Evolutionary conservation across 2,329 filamentous ascomycete species (phyloP).

Genomic region (Xylaria sp.): DNA sequence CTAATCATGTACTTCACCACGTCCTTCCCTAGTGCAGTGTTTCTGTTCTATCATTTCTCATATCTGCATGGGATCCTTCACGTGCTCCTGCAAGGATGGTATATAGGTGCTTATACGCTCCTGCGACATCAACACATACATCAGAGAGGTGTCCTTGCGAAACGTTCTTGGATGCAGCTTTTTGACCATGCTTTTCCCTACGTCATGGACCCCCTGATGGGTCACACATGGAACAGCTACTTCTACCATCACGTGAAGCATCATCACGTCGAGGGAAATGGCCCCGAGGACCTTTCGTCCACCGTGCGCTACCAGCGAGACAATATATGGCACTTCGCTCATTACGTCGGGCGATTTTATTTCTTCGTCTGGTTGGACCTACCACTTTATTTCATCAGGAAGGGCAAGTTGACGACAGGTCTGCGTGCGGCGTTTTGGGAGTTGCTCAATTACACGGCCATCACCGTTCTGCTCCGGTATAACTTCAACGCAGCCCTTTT

Average conservation of each 20-base stretch:
- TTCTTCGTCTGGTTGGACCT: constrained; percentile 80
- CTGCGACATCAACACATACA: constrained; percentile 91
- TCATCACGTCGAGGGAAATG: constrained; percentile 85
- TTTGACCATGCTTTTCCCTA: constrained; percentile 78
- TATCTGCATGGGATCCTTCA: constrained; percentile 76
- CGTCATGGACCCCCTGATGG: constrained; percentile 78
- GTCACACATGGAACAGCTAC: constrained; percentile 87
- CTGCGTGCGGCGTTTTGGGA: constrained; percentile 71
- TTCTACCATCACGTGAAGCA: constrained; percentile 89
- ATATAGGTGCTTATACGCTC: constrained; percentile 78
- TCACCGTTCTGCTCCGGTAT: constrained; percentile 62
- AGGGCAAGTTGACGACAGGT: constrained; percentile 66
- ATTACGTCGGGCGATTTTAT: constrained; percentile 79
- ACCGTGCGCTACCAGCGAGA: constrained; percentile 83
- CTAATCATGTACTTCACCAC: constrained; percentile 77
- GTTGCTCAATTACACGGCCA: constrained; percentile 62
- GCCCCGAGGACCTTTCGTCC: constrained; percentile 78
- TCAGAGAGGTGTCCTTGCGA: constrained; percentile 73
- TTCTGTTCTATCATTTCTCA: constrained; percentile 72
- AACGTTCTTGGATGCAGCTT: constrained; percentile 55
- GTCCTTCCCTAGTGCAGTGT: constrained; percentile 74
- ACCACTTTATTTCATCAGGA: constrained; percentile 76
- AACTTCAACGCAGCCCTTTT: constrained; percentile 70
- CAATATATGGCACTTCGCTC: constrained; percentile 71
- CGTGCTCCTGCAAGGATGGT: constrained; percentile 72